Conservation (phyloP, 352 stramenopile species). For the Phytophthora lateralis region DNA sequence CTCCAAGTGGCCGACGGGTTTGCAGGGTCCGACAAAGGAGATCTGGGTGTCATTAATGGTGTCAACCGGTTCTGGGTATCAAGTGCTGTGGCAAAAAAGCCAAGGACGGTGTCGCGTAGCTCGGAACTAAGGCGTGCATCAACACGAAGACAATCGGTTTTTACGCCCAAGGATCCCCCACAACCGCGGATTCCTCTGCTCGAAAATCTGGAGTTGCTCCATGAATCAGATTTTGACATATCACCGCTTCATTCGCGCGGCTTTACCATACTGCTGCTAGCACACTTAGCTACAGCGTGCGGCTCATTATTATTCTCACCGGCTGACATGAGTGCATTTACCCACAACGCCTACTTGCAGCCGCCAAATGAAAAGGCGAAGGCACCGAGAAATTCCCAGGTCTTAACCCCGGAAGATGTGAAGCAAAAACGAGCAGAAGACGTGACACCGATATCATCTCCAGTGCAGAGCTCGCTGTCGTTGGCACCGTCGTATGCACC, state of each 20-base stretch:
- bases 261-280: slow-evolving; percentile 47
- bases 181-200: slow-evolving; percentile 17
- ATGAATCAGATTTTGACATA: slow-evolving; percentile 44
- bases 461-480: slow-evolving; percentile 2
- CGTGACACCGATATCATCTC: neutral
- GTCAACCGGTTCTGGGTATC: slow-evolving; percentile 40
- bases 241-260: slow-evolving; percentile 45
- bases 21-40: slow-evolving; percentile 20
- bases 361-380: slow-evolving; percentile 9
- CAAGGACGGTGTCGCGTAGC: slow-evolving; percentile 9
- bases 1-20: slow-evolving; percentile 5
- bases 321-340: slow-evolving; percentile 62
- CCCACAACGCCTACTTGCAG: slow-evolving; percentile 45
- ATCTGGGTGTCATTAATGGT: slow-evolving; percentile 60
- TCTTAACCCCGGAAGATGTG: neutral
- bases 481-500: neutral
- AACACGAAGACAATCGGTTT: slow-evolving; percentile 19
- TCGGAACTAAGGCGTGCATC: slow-evolving; percentile 2
- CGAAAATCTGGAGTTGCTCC: slow-evolving; percentile 44
- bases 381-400: slow-evolving; percentile 2
- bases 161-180: slow-evolving; percentile 10
- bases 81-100: slow-evolving; percentile 9
- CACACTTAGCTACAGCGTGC: slow-evolving; percentile 57
- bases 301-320: slow-evolving; percentile 68
- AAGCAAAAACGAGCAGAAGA: slow-evolving; percentile 6